Evolutionary conservation across 805 yeast genomes (phyloP), one percentile per base, ranked within the genome.

Genomic region (Scheffersomyces lignosus): DNA sequence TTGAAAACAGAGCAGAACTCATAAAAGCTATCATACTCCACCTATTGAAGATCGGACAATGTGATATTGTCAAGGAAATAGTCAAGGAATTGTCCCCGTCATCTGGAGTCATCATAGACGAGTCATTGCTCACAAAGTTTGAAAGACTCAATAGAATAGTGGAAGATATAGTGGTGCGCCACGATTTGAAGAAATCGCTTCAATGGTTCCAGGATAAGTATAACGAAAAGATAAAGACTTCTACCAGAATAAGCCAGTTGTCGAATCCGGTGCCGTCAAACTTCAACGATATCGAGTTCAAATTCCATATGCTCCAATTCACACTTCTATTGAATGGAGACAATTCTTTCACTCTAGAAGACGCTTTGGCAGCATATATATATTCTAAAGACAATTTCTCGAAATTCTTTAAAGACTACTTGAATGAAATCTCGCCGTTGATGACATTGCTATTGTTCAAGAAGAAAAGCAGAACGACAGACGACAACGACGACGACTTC

Each of bases 291-390:
- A 52, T 62, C n/a, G 68, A 63, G 48, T 63, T 69, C 52, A 66
- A 66, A 43, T 62, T 67, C 43, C 71, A 66, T 47, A 52, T 65
- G 51, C 55, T 68, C 12, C 70, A 68, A 42, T 66, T 60, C 36
- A 52, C 56, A 3, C 47, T 66, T 15, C 49, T 65, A 5, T 48
- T 68, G 12, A 54, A 53, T 34, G 58, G 60, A 1, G 27, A 36
- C 13, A 17, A 27, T 3, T 31, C 13, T 4, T 52, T 48, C 35
- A 38, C 36, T 14, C 18, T 56, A 20, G 58, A 62, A 25, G 46
- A 47, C 43, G 58, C 64, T 1, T 44, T 60, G 13, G 45, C 46
- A 8, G 74, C 73, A 3, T 64, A 62, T 42, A 30, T 52, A n/a
- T 68, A 69, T 40, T 58, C 72, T 13, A 64, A 58, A 37, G 56